Evolutionary conservation across 2,329 filamentous ascomycete genomes (phyloP).

Genomic region (Lecanicillium sp.): DNA sequence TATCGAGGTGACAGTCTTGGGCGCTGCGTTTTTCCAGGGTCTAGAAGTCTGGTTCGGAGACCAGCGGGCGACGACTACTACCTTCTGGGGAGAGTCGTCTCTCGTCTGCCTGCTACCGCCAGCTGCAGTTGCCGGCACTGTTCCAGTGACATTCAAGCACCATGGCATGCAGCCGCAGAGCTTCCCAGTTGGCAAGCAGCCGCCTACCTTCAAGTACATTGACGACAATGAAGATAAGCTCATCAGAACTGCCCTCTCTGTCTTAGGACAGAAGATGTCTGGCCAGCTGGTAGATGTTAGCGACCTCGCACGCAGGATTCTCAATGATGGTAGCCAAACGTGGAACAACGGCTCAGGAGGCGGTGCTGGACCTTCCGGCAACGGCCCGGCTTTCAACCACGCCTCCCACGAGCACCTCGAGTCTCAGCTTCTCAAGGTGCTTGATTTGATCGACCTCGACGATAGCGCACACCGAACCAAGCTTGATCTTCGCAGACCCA

Average conservation of each 20-base stretch:
- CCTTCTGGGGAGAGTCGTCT: slow-evolving; percentile 74
- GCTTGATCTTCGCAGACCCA: slow-evolving; percentile 56
- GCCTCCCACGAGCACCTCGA: slow-evolving; percentile 49
- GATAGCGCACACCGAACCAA: slow-evolving; percentile 61
- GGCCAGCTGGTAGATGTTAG: slow-evolving; percentile 54
- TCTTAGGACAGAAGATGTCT: slow-evolving; percentile 57
- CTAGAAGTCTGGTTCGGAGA: slow-evolving; percentile 81
- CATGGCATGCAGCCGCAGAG: slow-evolving; percentile 32
- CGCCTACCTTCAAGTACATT: slow-evolving; percentile 62
- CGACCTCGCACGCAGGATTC: slow-evolving; percentile 54
- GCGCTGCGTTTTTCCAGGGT: slow-evolving; percentile 67
- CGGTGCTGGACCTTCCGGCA: slow-evolving; percentile 29
- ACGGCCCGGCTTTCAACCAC: slow-evolving; percentile 36
- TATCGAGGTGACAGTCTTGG: slow-evolving; percentile 79
- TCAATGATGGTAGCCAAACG: slow-evolving; percentile 38
- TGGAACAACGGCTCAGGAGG: slow-evolving; percentile 38
- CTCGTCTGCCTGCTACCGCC: slow-evolving; percentile 73
- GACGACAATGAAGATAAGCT: slow-evolving; percentile 63
- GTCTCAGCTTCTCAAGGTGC: slow-evolving; percentile 59
- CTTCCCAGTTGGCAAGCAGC: slow-evolving; percentile 30
- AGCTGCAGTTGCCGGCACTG: slow-evolving; percentile 56
- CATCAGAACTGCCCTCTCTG: slow-evolving; percentile 58
- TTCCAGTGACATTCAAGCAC: slow-evolving; percentile 63
- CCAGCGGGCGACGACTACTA: slow-evolving; percentile 58
- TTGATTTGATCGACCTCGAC: slow-evolving; percentile 74